Base-by-base conservation (phyloP, 2,329 filamentous ascomycete genomes). In the Sclerotinia subarctica region DNA sequence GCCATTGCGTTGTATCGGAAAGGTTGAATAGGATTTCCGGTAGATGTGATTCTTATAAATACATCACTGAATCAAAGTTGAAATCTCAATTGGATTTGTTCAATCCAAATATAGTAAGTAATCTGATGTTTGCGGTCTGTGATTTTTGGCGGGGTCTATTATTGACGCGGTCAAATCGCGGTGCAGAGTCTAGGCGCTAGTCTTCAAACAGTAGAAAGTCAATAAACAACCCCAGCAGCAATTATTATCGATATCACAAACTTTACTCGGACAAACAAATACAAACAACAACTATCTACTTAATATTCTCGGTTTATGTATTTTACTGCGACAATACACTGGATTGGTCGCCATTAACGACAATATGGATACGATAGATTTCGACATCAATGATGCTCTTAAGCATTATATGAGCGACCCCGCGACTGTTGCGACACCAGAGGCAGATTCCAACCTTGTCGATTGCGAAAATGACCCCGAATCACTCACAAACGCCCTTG, bases 371-470 rank as follows among this genome's bases (percentile, higher is more conserved):
- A 91, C 91, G 82, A 86, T 93, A 78, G 86, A 90, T 77, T 99
- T 99, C 82, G 92, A 98, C 79, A 92, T 99, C 80, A 97, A 97
- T 79, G 91, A 97, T 82, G 93, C 93, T 73, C 90, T 98, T 79
- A 97, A 97, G 84, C 87, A 92, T 78, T 99, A 97, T 81, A 92
- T 97, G 86, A 96, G 93, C 81, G 94, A 98, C 78, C 94, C 95
- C 11, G 84, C 88, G 57, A 86, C 88, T 51, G 91, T 98, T 67
- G 84, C 90, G 10, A 97, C 94, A 2, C 89, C 91, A 54, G 94
- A 98, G 78, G 95, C 94, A 67, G 91, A 95, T 74, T 80, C 88
- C 56, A 87, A 90, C 69, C 87, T 99, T 26, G 85, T 93, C 74
- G 94, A 98, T 78, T 96, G 92, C 85, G 95, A 98, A 82, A 91